Conservation (phyloP, 768 basidiomycete species). For the Mrakia blollopis region DNA sequence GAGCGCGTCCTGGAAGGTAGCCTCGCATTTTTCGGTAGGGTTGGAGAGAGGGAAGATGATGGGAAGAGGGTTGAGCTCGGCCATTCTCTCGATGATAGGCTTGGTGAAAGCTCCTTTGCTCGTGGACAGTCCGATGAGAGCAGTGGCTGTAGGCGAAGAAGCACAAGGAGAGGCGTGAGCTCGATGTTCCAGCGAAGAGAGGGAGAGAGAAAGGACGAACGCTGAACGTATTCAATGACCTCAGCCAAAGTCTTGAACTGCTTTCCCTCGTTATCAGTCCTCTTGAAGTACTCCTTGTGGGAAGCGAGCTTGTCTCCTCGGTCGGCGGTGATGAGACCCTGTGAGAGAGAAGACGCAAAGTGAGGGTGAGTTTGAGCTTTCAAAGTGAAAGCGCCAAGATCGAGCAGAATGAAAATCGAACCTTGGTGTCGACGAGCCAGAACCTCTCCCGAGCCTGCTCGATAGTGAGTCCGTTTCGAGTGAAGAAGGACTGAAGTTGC, state of each 20-base stretch:
- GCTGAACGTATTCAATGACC: constrained; percentile 53
- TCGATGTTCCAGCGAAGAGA: neutral
- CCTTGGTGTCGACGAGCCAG: constrained; percentile 71
- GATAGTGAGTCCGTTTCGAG: constrained; percentile 64
- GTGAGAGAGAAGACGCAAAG: constrained; percentile 33
- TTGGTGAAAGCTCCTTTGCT: constrained; percentile 71
- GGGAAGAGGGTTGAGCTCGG: constrained; percentile 63
- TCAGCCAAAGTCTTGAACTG: constrained; percentile 70
- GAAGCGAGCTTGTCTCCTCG: constrained; percentile 68
- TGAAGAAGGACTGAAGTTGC: constrained; percentile 83
- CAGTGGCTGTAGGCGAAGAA: constrained; percentile 53
- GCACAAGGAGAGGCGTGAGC: neutral
- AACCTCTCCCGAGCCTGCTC: constrained; percentile 72
- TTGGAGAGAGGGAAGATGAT: constrained; percentile 93
- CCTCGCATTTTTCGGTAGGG: constrained; percentile 51
- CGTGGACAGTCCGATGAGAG: constrained; percentile 84
- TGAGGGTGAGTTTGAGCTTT: neutral
- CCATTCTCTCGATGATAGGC: constrained; percentile 69
- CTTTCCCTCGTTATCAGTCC: constrained; percentile 69
- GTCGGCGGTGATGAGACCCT: constrained; percentile 72
- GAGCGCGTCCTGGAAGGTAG: constrained; percentile 41
- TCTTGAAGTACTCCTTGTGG: constrained; percentile 83
- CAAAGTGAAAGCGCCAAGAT: neutral
- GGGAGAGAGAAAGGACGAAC: constrained; percentile 3
- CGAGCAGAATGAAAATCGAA: neutral